phyloP scores from a whole-genome alignment of 164 flowering plant species.

The Piper longum region DNA sequence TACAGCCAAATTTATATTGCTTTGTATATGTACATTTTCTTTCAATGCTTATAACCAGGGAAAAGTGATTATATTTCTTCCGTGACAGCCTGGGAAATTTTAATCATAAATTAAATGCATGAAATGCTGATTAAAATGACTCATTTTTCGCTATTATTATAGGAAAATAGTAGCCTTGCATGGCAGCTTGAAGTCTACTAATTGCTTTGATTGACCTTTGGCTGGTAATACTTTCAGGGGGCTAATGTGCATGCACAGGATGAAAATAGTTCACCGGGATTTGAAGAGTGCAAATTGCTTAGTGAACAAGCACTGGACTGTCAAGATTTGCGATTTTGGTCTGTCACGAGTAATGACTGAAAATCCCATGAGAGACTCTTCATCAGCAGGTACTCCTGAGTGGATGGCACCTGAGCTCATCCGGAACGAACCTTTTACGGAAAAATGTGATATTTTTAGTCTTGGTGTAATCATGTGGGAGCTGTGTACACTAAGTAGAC shows the following conservation, averaged over 20 bases:
- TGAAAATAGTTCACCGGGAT: constrained; percentile 90
- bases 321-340: constrained; percentile 93
- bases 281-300: constrained; percentile 94
- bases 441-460: constrained; percentile 92
- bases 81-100: too few species aligned
- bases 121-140: too few species aligned
- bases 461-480: constrained; percentile 99
- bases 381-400: constrained; percentile 95
- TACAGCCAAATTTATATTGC: background rate
- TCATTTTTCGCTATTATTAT: too few species aligned
- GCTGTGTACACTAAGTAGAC: constrained; percentile 86
- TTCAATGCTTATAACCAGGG: too few species aligned
- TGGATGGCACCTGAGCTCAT: constrained; percentile 99
- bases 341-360: constrained; percentile 68
- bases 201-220: background rate
- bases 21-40: background rate
- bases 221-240: constrained; percentile 35
- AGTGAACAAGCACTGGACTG: constrained; percentile 82
- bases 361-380: constrained; percentile 41
- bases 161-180: background rate
- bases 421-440: constrained; percentile 82
- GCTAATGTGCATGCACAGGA: constrained; percentile 84
- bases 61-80: too few species aligned
- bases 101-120: too few species aligned
- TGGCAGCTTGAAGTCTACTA: background rate